A percentile compares a stretch with the other conserved stretches of the same genome.
These are phyloP conservation scores for Thelonectria discophora DNA, from an alignment of 2,329 filamentous ascomycete genomes.

Conservation along the genomic window DNA sequence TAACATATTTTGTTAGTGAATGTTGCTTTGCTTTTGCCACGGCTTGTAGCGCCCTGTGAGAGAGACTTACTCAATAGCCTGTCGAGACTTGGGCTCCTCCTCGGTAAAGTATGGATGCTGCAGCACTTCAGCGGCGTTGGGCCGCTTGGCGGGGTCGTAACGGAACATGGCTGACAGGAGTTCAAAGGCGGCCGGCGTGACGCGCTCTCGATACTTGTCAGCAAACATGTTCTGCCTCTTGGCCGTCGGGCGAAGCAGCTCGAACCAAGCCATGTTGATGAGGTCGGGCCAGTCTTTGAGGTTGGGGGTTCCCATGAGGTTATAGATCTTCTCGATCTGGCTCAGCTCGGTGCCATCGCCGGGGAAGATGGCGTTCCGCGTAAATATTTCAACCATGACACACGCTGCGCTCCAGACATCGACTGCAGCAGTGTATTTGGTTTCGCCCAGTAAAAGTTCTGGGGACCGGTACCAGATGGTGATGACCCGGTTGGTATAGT, in stretches of 20 bases:
- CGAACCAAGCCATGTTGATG: conserved; percentile 96
- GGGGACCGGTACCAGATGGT: conserved; percentile 90
- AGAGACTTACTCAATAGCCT: conserved; percentile 80
- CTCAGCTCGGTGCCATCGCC: conserved; percentile 96
- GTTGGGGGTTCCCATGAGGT: conserved; percentile 87
- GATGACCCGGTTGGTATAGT: conserved; percentile 98
- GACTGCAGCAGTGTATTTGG: conserved; percentile 86
- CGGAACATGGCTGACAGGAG: conserved; percentile 85
- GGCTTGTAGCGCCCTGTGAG: no score
- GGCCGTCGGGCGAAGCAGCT: conserved; percentile 82
- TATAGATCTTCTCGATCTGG: conserved; percentile 97
- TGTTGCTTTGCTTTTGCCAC: no score
- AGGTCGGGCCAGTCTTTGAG: conserved; percentile 87
- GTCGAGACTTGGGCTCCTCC: conserved; percentile 80
- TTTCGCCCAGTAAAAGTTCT: conserved; percentile 89
- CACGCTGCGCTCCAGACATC: conserved; percentile 98
- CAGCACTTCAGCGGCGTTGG: conserved; percentile 84
- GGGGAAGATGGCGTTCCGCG: conserved; percentile 90
- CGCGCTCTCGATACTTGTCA: conserved; percentile 79
- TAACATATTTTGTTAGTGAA: conserved; percentile 44
- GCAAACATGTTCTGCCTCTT: conserved; percentile 79
- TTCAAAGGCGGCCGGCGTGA: conserved; percentile 84
- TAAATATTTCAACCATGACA: conserved; percentile 97
- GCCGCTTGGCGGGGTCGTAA: conserved; percentile 86
- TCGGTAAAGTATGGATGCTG: conserved; percentile 87